Base-by-base conservation (phyloP, 768 basidiomycete species). In the Boletus rubropictus region DNA sequence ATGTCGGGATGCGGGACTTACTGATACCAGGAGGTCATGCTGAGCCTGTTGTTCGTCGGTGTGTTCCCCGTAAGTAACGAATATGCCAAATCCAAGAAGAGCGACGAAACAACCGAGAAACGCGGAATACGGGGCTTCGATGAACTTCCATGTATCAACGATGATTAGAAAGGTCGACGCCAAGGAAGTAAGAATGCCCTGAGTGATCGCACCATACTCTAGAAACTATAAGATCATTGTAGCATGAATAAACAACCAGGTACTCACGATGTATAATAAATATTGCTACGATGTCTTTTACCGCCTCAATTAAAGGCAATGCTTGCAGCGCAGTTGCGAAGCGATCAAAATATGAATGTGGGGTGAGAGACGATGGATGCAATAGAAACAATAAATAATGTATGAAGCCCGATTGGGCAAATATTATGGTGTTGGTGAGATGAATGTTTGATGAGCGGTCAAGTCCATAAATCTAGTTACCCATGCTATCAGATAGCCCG, bases 141-240 rank as follows among this genome's bases (percentile, higher is more conserved):
- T 35, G 31, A 43, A 44, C 14, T 48, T 42, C 38, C 57, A 42
- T 11, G 53, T 47, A 33, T 56, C 53, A 12, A 41, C 18, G 24
- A n/a, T 14, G 7, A 55, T 39, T 8, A 52, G 38, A 29, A 38
- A n/a, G 17, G 53, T 48, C 21, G 57, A 43, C 7, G 35, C 50
- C 29, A 52, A 21, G 20, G 42, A 49, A 17, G 17, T 24, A 22
- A 59, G 50, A 24, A 53, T 54, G 14, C 62, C 62, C 42, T 62
- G 61, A 3, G 45, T 46, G 25, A 60, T 49, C 17, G 65, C 61
- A 43, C 62, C 64, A 42, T 63, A 59, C 31, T 61, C 72, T 72
- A 31, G 11, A 21, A 33, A 27, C n/a, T 10, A 41, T 44, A 38
- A 48, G 24, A 42, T 32, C 3, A 15, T 24, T 14, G 20, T 36